phyloP scores from a whole-genome alignment of 208 protist species.

The Acanthamoeba lenticulata region DNA sequence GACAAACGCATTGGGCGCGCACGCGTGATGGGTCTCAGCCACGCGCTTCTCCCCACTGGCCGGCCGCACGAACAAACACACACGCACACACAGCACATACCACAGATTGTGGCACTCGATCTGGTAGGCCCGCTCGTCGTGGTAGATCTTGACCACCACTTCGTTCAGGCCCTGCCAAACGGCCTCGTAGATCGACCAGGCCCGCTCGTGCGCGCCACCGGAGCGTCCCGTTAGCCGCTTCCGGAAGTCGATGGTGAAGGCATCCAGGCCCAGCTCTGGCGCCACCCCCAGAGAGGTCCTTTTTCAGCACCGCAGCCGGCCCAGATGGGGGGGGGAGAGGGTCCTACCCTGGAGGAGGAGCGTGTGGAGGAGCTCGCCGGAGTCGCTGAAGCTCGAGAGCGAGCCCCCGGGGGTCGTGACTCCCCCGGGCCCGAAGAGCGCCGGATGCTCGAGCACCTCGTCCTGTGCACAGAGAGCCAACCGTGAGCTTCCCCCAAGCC shows the following conservation, averaged over 20 bases:
- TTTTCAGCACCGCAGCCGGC: no score
- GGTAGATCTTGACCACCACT: conserved; percentile 4
- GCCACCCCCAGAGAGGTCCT: no score
- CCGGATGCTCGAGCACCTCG: conserved; percentile 7
- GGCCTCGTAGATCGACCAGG: background rate
- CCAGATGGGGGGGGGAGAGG: no score
- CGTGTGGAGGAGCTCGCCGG: background rate
- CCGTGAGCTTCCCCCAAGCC: no score
- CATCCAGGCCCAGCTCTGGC: background rate
- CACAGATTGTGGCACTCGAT: background rate
- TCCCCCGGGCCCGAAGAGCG: background rate
- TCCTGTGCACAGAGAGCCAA: background rate
- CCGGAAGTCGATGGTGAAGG: background rate
- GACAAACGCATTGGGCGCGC: background rate
- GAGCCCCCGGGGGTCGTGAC: background rate
- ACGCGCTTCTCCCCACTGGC: no score
- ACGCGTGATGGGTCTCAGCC: no score
- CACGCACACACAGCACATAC: no score
- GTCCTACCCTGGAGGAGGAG: background rate
- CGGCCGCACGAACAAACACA: no score
- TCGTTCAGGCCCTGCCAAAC: background rate
- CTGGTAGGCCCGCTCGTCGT: conserved; percentile 10
- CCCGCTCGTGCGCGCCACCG: background rate
- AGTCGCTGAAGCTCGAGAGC: background rate
- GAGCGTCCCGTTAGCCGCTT: conserved; percentile 36